phyloP scores from a whole-genome alignment of 2,329 filamentous ascomycete species.

The Phyllosticta citribraziliensis region DNA sequence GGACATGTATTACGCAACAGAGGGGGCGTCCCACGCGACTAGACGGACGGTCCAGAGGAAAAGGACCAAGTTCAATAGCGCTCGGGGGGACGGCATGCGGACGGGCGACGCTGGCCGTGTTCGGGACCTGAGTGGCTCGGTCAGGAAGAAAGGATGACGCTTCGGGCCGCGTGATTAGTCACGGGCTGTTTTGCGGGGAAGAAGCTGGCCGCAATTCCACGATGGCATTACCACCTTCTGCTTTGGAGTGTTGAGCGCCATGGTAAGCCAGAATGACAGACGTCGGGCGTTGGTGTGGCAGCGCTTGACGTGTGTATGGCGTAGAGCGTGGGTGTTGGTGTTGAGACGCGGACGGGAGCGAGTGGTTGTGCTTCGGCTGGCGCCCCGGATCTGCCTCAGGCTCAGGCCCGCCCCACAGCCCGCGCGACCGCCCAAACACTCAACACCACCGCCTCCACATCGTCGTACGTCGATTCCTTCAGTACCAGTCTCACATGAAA shows the following conservation, averaged over 20 bases:
- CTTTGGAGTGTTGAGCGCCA: neutral
- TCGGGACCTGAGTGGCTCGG: constrained; percentile 1
- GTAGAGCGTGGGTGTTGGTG: neutral
- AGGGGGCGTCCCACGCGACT: neutral
- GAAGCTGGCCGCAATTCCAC: neutral
- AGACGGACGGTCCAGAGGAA: neutral
- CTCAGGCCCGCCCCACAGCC: neutral
- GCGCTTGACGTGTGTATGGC: neutral
- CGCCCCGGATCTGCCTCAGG: neutral
- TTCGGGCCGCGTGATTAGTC: constrained; percentile 5
- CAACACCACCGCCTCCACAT: neutral
- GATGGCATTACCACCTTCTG: constrained; percentile 5
- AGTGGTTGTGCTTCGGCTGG: neutral
- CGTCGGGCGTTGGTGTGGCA: neutral
- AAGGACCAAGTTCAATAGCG: neutral
- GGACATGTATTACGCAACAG: neutral
- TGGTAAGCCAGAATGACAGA: neutral
- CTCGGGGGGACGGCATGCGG: neutral
- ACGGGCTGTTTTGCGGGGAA: constrained; percentile 1
- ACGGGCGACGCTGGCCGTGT: neutral
- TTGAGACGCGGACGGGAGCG: neutral
- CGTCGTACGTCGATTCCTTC: neutral
- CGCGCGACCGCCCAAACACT: neutral
- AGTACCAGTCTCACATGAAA: neutral
- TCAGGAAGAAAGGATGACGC: neutral